Conservation (phyloP, 345 rosid species). For the Eucalyptus sp. region DNA sequence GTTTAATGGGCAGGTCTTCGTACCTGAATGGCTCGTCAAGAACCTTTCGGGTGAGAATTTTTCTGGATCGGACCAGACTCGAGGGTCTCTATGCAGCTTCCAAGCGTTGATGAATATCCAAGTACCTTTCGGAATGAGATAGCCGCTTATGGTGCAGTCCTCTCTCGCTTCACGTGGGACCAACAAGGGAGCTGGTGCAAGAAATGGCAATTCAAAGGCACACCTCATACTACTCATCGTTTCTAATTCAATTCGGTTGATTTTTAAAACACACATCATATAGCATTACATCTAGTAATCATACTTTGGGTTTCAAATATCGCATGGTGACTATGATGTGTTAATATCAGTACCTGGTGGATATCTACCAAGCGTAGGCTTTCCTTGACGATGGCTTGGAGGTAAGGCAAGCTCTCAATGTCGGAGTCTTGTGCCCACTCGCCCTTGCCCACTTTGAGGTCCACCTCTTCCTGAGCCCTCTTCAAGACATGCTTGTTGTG, state of each 20-base stretch:
- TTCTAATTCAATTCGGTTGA: neutral
- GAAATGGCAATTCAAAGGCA: neutral
- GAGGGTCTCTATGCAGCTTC: conserved; percentile 30
- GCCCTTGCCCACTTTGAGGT: conserved; percentile 19
- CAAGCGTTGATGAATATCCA: conserved; percentile 11
- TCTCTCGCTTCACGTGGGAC: conserved; percentile 21
- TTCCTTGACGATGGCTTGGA: conserved; percentile 55
- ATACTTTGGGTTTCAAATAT: neutral
- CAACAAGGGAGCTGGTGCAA: conserved; percentile 2
- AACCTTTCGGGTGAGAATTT: conserved; percentile 14
- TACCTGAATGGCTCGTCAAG: neutral
- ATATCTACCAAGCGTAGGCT: conserved; percentile 18
- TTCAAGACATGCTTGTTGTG: neutral
- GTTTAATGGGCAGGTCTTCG: neutral
- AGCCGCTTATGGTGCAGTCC: conserved; percentile 12
- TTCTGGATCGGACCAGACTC: conserved; percentile 12
- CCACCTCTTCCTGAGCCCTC: conserved; percentile 43
- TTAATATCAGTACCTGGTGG: conserved; percentile 12
- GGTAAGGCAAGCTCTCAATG: conserved; percentile 21
- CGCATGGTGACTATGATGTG: no score
- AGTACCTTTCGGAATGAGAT: conserved; percentile 7
- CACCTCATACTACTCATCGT: neutral
- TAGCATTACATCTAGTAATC: neutral
- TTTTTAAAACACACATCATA: neutral
- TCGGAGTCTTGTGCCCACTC: conserved; percentile 48